Conservation (phyloP, 2,329 filamentous ascomycete species). For the Allantophomopsis lycopodina region DNA sequence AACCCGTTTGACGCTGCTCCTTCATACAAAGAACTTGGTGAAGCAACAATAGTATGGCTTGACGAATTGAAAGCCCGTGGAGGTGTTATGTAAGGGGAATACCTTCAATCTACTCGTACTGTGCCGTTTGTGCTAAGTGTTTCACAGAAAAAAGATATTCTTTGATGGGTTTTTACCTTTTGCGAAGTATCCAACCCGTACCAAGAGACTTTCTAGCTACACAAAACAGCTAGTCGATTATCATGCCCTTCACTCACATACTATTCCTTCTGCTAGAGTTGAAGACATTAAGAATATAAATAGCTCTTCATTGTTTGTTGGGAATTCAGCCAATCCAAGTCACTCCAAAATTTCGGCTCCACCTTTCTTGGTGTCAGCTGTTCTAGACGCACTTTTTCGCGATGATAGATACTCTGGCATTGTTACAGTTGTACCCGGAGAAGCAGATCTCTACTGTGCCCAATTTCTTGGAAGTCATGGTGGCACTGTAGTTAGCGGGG, state of each 20-base stretch:
- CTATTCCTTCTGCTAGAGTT: constrained; percentile 4
- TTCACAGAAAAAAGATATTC: constrained; percentile 50
- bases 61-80: constrained; percentile 37
- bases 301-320: constrained; percentile 11
- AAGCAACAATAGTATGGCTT: constrained; percentile 47
- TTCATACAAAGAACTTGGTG: constrained; percentile 48
- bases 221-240: constrained; percentile 13
- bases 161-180: constrained; percentile 75
- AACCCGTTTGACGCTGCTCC: constrained; percentile 38
- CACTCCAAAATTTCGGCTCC: constrained; percentile 24
- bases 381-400: constrained; percentile 54
- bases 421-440: constrained; percentile 57
- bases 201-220: constrained; percentile 9
- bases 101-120: not conserved
- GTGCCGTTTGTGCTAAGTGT: no score
- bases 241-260: constrained; percentile 7
- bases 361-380: constrained; percentile 63
- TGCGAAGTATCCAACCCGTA: constrained; percentile 14
- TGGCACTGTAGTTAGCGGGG: constrained; percentile 59
- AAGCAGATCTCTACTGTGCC: constrained; percentile 77
- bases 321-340: constrained; percentile 6
- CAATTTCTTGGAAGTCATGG: constrained; percentile 37
- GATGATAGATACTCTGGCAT: constrained; percentile 26
- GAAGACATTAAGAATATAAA: constrained; percentile 6
- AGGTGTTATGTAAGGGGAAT: constrained; percentile 43